phyloP scores from a whole-genome alignment of 371 early-diverging fungal species.

The Mucor irregularis region DNA sequence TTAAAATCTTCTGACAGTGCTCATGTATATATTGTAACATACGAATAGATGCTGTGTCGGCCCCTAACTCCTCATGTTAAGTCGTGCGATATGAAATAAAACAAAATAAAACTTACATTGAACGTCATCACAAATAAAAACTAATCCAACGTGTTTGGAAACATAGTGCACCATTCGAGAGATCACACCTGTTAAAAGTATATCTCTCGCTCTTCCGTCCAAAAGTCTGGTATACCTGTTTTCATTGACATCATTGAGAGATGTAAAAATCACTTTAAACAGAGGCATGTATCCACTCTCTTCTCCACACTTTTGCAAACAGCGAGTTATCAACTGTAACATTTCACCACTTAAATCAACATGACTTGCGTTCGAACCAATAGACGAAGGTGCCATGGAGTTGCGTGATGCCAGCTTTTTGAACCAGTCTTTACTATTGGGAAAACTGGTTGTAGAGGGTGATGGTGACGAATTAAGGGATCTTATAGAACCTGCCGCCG shows the following conservation, averaged over 20 bases:
- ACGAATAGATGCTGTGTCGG: constrained; percentile 45
- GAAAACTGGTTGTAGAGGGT: constrained; percentile 13
- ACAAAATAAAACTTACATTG: constrained; percentile 48
- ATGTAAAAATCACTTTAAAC: constrained; percentile 42
- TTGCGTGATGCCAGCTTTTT: constrained; percentile 20
- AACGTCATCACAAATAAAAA: constrained; percentile 56
- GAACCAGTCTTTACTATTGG: constrained; percentile 15
- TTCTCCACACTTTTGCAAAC: constrained; percentile 48
- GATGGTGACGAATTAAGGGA: background rate
- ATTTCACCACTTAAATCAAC: constrained; percentile 25
- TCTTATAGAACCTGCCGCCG: background rate
- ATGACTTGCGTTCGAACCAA: constrained; percentile 5
- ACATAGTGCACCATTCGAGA: constrained; percentile 47
- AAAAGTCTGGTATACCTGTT: constrained; percentile 35
- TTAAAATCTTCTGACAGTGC: constrained; percentile 38
- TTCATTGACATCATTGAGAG: constrained; percentile 40
- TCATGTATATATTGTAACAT: constrained; percentile 50
- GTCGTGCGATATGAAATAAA: constrained; percentile 17
- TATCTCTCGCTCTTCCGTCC: constrained; percentile 42
- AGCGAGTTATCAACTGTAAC: constrained; percentile 29
- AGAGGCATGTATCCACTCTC: constrained; percentile 40
- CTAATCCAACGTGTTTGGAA: constrained; percentile 38
- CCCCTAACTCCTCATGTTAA: constrained; percentile 53
- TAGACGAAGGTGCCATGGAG: constrained; percentile 23
- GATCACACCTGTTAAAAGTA: constrained; percentile 45